Conservation (phyloP, 257 asterid species). For the Striga asiatica region DNA sequence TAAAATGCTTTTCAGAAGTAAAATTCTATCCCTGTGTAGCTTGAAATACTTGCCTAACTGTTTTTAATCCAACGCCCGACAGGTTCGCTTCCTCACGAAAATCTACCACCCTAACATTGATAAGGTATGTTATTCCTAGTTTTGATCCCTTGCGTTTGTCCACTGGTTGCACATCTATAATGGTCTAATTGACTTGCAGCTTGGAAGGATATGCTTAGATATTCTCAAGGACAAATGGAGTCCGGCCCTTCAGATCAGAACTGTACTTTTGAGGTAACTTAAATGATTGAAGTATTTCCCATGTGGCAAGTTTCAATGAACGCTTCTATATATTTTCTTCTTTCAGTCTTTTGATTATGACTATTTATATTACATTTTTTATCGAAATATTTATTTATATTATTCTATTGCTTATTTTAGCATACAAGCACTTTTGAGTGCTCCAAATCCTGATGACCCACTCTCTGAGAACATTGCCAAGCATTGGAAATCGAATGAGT, state of each 20-base stretch:
- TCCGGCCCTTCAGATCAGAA: conserved; percentile 99
- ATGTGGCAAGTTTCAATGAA: neutral
- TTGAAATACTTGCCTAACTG: conserved; percentile 16
- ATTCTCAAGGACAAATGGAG: conserved; percentile 99
- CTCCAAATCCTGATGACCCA: conserved; percentile 98
- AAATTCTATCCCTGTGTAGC: conserved; percentile 15
- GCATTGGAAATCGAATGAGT: conserved; percentile 97
- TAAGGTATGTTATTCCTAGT: conserved; percentile 44
- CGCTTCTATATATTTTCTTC: neutral
- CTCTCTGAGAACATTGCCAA: conserved; percentile 98
- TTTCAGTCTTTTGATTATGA: neutral
- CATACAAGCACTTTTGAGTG: conserved; percentile 99
- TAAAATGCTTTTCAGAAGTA: conserved; percentile 10
- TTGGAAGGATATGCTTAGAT: conserved; percentile 98
- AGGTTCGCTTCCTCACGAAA: conserved; percentile 99
- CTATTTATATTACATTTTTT: neutral
- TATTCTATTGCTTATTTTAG: conserved; percentile 22
- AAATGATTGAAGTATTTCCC: neutral
- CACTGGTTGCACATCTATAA: neutral
- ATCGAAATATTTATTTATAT: neutral
- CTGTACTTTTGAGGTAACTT: conserved; percentile 89
- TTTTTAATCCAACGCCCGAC: conserved; percentile 15
- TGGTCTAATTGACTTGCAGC: conserved; percentile 41
- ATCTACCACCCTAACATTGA: conserved; percentile 99
- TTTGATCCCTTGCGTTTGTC: conserved; percentile 1